A percentile compares a stretch with the other conserved stretches of the same genome.
phyloP scores from a whole-genome alignment of 139 green algal species.

The Mesotaenium endlicherianum region DNA sequence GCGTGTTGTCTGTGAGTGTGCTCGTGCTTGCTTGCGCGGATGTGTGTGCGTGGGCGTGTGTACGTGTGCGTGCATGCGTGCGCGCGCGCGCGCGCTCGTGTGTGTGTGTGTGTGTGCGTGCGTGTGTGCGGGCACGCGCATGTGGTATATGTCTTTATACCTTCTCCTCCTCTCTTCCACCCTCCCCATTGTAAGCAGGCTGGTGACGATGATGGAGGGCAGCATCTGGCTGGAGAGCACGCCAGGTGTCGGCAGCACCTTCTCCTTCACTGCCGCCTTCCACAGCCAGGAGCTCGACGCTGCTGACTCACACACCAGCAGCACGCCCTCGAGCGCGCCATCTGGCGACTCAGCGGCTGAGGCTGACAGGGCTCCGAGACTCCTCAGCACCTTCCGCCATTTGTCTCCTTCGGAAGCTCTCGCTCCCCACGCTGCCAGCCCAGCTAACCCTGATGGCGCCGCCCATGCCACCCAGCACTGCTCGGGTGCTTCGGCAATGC shows the following conservation, averaged over 20 bases:
- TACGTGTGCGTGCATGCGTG: neutral
- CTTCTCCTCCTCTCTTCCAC: neutral
- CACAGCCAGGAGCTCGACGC: too few species aligned
- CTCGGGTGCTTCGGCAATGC: too few species aligned
- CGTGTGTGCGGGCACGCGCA: neutral
- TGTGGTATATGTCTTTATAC: neutral
- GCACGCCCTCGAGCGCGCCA: too few species aligned
- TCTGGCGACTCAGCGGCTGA: too few species aligned
- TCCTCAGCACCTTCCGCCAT: too few species aligned
- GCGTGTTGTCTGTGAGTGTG: neutral
- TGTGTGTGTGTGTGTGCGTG: neutral
- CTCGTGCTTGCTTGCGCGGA: neutral
- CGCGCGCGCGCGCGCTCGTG: too few species aligned
- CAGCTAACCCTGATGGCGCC: too few species aligned
- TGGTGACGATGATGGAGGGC: conserved; percentile 64
- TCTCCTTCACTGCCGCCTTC: conserved; percentile 58
- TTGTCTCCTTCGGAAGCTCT: too few species aligned
- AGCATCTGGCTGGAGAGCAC: conserved; percentile 58
- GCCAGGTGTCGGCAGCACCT: conserved; percentile 58
- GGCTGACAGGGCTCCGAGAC: too few species aligned
- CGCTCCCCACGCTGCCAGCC: too few species aligned
- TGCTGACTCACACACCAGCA: too few species aligned
- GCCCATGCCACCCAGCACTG: too few species aligned
- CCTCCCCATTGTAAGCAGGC: conserved; percentile 9
- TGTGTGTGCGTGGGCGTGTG: neutral